phyloP scores from a whole-genome alignment of 768 basidiomycete genomes.

The Lenzites betulinus region DNA sequence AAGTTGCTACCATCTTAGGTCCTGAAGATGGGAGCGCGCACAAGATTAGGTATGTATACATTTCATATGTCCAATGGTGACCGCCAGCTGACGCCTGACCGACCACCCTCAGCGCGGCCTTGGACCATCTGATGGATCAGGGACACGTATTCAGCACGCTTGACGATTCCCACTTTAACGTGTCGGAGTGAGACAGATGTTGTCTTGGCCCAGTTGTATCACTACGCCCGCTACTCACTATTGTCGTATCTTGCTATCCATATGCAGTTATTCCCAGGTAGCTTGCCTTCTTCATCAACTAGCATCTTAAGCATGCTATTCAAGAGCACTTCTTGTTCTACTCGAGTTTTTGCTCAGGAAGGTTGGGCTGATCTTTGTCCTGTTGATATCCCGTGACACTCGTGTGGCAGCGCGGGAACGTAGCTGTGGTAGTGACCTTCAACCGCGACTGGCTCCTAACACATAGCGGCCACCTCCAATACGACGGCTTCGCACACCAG shows the following conservation, averaged over 20 bases:
- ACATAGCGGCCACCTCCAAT: too few species aligned
- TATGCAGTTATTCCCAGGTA: not conserved
- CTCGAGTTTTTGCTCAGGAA: too few species aligned
- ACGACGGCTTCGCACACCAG: too few species aligned
- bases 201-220: not conserved
- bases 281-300: too few species aligned
- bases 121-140: conserved; percentile 78
- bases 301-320: too few species aligned
- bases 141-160: conserved; percentile 80
- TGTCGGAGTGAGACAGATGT: conserved; percentile 38
- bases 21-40: conserved; percentile 43
- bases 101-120: conserved; percentile 52
- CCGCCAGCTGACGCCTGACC: too few species aligned
- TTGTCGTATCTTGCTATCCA: not conserved
- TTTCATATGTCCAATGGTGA: not conserved
- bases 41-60: conserved; percentile 56
- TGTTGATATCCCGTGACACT: too few species aligned
- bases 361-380: too few species aligned
- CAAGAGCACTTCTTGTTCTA: too few species aligned
- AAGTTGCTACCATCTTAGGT: conserved; percentile 42
- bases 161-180: conserved; percentile 77
- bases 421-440: too few species aligned
- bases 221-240: not conserved
- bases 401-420: too few species aligned
- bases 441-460: too few species aligned